Percentiles rank a stretch among this genome's conserved stretches.
These are phyloP conservation scores for Talaromyces wortmannii DNA, from an alignment of 495 filamentous ascomycete genomes.

Conservation along the genomic window DNA sequence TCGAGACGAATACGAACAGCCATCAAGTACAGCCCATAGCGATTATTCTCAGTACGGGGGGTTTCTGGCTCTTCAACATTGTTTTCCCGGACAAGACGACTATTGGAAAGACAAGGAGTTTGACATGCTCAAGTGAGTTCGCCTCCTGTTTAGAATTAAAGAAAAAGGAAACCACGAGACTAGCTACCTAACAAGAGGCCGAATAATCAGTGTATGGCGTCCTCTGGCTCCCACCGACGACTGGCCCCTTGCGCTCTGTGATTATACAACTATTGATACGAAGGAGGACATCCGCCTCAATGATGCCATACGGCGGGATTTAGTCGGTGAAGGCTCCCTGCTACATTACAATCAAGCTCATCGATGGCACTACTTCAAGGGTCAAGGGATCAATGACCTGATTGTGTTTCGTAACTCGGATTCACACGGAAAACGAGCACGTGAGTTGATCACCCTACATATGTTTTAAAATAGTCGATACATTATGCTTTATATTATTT, in stretches of 20 bases:
- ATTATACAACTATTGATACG: neutral
- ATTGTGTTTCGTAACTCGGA: neutral
- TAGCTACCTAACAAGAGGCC: neutral
- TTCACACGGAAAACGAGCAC: neutral
- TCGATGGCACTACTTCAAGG: neutral
- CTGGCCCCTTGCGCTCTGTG: neutral
- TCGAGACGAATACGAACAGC: neutral
- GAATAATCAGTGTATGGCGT: neutral
- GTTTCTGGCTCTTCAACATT: neutral
- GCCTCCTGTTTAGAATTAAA: neutral
- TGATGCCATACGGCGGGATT: neutral
- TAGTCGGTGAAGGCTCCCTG: neutral
- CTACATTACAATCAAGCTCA: neutral
- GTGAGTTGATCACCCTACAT: neutral
- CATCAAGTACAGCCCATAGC: neutral
- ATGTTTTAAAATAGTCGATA: neutral
- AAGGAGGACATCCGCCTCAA: neutral
- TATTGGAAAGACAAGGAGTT: neutral
- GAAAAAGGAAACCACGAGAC: neutral
- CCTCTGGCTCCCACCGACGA: neutral
- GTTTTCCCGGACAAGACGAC: neutral
- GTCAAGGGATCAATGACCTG: neutral
- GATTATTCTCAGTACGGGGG: neutral
- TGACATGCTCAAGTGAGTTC: neutral
- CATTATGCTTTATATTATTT: neutral